phyloP scores from a whole-genome alignment of 331 rosid species.

The Acacia concinna region DNA sequence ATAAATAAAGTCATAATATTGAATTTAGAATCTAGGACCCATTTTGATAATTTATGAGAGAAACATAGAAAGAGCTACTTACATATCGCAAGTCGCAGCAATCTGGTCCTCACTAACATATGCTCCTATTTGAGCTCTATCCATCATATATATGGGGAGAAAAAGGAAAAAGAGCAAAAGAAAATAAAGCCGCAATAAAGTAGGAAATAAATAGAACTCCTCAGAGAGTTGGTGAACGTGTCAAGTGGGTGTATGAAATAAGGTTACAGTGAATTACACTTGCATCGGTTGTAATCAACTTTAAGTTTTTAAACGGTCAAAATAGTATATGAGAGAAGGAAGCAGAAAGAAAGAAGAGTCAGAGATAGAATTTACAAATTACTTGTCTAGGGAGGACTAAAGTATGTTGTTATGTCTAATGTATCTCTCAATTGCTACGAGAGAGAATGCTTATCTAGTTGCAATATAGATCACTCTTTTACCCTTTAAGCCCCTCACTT shows the following conservation, averaged over 20 bases:
- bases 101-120: constrained; percentile 40
- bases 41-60: constrained; percentile 24
- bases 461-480: constrained; percentile 28
- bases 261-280: constrained; percentile 32
- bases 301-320: constrained; percentile 38
- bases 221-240: constrained; percentile 45
- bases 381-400: constrained; percentile 36
- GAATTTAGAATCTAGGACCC: constrained; percentile 58
- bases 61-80: constrained; percentile 24
- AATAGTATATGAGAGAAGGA: constrained; percentile 17
- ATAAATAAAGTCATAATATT: constrained; percentile 45
- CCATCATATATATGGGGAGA: constrained; percentile 25
- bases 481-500: constrained; percentile 35
- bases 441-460: constrained; percentile 40
- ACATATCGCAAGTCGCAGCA: constrained; percentile 40
- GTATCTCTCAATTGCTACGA: constrained; percentile 38
- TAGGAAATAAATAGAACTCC: constrained; percentile 30
- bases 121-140: constrained; percentile 43
- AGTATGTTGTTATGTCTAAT: constrained; percentile 39
- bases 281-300: constrained; percentile 30
- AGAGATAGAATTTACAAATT: constrained; percentile 46
- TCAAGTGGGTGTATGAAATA: constrained; percentile 37
- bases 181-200: constrained; percentile 24
- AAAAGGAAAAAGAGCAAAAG: neutral
- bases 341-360: constrained; percentile 8